Percentiles rank a stretch among this genome's conserved stretches.
These are phyloP conservation scores for Cupressus sempervirens DNA, from an alignment of 75 land plant species.

Conservation along the genomic window DNA sequence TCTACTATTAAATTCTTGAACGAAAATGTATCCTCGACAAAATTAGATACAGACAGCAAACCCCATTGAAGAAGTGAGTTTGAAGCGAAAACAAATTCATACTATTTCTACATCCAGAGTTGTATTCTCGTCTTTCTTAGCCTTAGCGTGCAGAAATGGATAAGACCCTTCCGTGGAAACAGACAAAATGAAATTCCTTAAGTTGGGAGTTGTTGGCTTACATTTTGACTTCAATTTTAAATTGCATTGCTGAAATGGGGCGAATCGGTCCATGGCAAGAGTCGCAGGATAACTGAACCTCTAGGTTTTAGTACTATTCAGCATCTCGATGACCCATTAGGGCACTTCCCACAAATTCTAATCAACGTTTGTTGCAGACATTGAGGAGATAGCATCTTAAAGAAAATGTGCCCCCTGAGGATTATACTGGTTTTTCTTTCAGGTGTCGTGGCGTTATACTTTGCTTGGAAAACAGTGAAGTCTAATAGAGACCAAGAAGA, in stretches of 20 bases:
- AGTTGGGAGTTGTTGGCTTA: too few relatives aligned
- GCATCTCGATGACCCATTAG: neutral
- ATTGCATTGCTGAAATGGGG: neutral
- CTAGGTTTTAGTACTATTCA: neutral
- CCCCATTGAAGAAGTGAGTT: too few relatives aligned
- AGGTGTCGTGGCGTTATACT: conserved; percentile 57
- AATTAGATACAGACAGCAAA: too few relatives aligned
- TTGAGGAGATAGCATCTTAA: neutral
- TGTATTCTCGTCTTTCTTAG: too few relatives aligned
- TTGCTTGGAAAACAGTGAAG: conserved; percentile 45
- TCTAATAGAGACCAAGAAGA: conserved; percentile 4
- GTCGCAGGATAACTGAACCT: neutral
- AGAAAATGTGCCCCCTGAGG: conserved; percentile 64
- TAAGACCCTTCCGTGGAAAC: too few relatives aligned
- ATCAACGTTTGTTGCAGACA: neutral
- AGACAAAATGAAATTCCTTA: too few relatives aligned
- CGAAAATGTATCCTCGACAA: neutral
- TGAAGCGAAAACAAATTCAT: too few relatives aligned
- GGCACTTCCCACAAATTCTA: neutral
- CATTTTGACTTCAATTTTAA: too few relatives aligned
- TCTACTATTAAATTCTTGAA: neutral
- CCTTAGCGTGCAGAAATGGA: too few relatives aligned
- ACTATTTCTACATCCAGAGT: too few relatives aligned
- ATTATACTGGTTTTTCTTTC: conserved; percentile 63
- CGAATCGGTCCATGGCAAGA: neutral